phyloP scores from a whole-genome alignment of 192 early-diverging fungal genomes.

The Oehlia diaphana region DNA sequence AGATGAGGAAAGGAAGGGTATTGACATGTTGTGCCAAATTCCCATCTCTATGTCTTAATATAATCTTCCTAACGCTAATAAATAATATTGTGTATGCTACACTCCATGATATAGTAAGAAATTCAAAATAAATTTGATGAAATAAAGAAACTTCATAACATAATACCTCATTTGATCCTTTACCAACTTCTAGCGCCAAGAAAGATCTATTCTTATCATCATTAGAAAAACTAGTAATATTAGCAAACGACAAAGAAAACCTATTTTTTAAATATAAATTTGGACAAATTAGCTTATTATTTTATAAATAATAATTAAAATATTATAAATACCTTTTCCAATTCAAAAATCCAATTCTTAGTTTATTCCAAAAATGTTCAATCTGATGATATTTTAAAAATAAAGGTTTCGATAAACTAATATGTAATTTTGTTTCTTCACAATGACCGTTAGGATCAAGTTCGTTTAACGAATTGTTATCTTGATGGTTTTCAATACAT shows the following conservation, averaged over 20 bases:
- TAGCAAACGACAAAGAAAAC: constrained; percentile 38
- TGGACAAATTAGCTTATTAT: background rate
- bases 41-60: too few species aligned
- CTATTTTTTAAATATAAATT: constrained; percentile 26
- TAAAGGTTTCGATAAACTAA: constrained; percentile 46
- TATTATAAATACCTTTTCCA: constrained; percentile 14
- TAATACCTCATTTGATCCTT: constrained; percentile 43
- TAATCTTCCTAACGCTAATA: too few species aligned
- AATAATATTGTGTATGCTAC: too few species aligned
- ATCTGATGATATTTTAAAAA: constrained; percentile 54
- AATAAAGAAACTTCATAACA: background rate
- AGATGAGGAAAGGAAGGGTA: too few species aligned
- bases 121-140: background rate
- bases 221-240: constrained; percentile 41
- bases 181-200: constrained; percentile 46
- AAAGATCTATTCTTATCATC: constrained; percentile 49
- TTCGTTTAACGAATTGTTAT: background rate
- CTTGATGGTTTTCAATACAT: background rate
- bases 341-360: constrained; percentile 30
- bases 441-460: background rate
- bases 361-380: constrained; percentile 34
- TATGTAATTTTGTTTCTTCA: constrained; percentile 36
- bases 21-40: too few species aligned
- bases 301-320: background rate
- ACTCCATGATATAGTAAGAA: too few species aligned